A percentile compares a stretch with the other conserved stretches of the same genome.
These are phyloP conservation scores for Umbellularia californica DNA, from an alignment of 164 flowering plant species.

Conservation along the genomic window DNA sequence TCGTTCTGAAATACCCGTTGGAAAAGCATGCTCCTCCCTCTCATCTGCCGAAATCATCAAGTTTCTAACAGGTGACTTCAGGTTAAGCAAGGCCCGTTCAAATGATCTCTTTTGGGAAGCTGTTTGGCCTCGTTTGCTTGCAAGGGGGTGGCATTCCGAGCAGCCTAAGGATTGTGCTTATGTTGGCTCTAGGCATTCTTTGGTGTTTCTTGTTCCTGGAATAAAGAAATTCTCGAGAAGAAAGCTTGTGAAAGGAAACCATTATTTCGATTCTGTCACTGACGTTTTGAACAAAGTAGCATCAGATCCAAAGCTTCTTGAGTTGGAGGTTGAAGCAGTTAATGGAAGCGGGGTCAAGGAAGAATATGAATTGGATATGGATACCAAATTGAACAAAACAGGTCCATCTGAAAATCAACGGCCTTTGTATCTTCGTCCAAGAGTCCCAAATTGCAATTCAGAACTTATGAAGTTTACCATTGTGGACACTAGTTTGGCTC, in stretches of 20 bases:
- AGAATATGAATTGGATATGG: conserved; percentile 25
- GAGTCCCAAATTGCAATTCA: conserved; percentile 20
- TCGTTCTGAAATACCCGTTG: conserved; percentile 56
- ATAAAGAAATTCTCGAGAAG: conserved; percentile 68
- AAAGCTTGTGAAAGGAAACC: conserved; percentile 59
- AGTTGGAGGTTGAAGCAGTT: conserved; percentile 44
- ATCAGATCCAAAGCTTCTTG: conserved; percentile 65
- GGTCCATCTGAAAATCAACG: conserved; percentile 26
- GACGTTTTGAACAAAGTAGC: conserved; percentile 73
- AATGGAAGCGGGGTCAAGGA: conserved; percentile 20
- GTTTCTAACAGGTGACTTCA: conserved; percentile 62
- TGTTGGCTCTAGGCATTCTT: conserved; percentile 34
- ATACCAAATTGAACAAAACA: conserved; percentile 22
- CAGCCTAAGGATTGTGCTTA: conserved; percentile 49
- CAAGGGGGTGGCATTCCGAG: conserved; percentile 95
- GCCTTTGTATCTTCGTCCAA: conserved; percentile 60
- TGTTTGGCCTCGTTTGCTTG: conserved; percentile 96
- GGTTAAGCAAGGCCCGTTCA: conserved; percentile 84
- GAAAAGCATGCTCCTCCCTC: conserved; percentile 72
- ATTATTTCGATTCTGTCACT: conserved; percentile 68
- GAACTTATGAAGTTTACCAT: conserved; percentile 46
- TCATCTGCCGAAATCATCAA: conserved; percentile 54
- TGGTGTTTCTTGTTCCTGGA: conserved; percentile 76
- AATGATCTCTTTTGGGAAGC: conserved; percentile 97
- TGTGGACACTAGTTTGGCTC: conserved; percentile 60